Base-by-base conservation (phyloP, 768 basidiomycete species). In the Agaricus subrufescens region DNA sequence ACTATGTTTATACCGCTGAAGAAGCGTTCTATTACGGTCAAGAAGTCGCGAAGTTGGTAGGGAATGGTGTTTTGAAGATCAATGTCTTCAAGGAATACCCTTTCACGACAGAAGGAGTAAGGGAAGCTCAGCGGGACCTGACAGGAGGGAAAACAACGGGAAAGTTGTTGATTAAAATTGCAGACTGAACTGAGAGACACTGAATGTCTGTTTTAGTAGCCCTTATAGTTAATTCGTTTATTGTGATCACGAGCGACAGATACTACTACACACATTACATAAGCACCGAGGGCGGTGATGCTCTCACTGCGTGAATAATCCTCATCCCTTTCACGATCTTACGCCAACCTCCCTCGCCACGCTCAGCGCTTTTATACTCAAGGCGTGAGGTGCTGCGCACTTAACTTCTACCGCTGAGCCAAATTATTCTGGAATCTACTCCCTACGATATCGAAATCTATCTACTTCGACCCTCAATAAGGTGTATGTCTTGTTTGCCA, bases 141-240 rank as follows among this genome's bases (percentile, higher is more conserved):
- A 80, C 79, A 0, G 75, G 81, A 8, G 86, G 96, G 46, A 85
- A 83, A 68, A 91, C 93, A 9, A 80, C 78, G 1, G 96, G 96
- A 3, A 99, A 98, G 68, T 69, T 99, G 63, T 60, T 98, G 50
- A 75, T 98, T 61, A 91, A 89, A 67, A 78, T 93, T 43, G 63
- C 66, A 45, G 61, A 65, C 23, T 66, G 38, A 61, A 40, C 12
- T 19, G 15, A 5, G n/a, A 29, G 34, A 27, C n/a, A 14, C 4
- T 46, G 30, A 11, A 34, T 34, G 5, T 34, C 34, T 6, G 34
- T 6, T 11, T 2, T 34, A 8, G 34, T 34, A 2, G 34, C 8
- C 7, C 7, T 3, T 34, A 19, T 19, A 34, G 11, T 34, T 4
- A 34, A 34, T 34, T 34, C 8, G 34, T 34, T 34, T 11, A 34